A percentile compares a stretch with the other conserved stretches of the same genome.
Conservation (phyloP, 2,329 filamentous ascomycete genomes). For the Dactylellina parvicollis region DNA sequence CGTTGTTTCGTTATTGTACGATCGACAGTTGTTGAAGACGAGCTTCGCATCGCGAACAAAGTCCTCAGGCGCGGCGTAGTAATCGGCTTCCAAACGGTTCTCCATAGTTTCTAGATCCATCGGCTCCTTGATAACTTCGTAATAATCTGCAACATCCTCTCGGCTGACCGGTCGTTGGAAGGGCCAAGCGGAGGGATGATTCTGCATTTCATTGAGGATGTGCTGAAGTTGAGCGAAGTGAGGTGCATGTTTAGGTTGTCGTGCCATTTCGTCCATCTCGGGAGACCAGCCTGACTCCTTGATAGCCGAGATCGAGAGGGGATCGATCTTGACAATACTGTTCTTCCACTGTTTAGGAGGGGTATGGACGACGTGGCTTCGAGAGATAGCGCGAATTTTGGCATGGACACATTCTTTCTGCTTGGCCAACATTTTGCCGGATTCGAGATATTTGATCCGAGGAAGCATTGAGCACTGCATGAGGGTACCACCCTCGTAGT, state of each 20-base stretch:
- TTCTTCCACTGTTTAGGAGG: constrained; percentile 88
- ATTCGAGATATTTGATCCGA: constrained; percentile 90
- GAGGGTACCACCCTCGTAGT: constrained; percentile 97
- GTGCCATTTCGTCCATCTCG: constrained; percentile 96
- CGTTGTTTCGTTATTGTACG: constrained; percentile 95
- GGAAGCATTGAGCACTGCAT: constrained; percentile 99
- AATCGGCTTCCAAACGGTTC: constrained; percentile 89
- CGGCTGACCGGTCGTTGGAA: constrained; percentile 93
- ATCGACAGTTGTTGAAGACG: constrained; percentile 92
- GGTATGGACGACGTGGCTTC: constrained; percentile 84
- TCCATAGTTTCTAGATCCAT: constrained; percentile 90
- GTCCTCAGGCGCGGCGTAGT: constrained; percentile 90
- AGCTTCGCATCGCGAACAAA: constrained; percentile 88
- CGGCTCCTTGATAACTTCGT: constrained; percentile 96
- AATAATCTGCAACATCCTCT: constrained; percentile 98
- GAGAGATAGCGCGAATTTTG: constrained; percentile 91
- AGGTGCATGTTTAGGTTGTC: constrained; percentile 92
- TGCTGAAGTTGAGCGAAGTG: constrained; percentile 95
- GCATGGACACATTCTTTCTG: constrained; percentile 95
- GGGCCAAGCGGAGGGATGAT: constrained; percentile 91
- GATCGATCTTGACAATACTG: constrained; percentile 79
- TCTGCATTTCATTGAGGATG: constrained; percentile 93
- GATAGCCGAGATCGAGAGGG: constrained; percentile 86
- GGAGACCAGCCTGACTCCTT: constrained; percentile 82
- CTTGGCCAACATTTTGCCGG: constrained; percentile 91